A percentile compares a stretch with the other conserved stretches of the same genome.
Conservation (phyloP, 2,329 filamentous ascomycete species). For the Verticillium dahliae region DNA sequence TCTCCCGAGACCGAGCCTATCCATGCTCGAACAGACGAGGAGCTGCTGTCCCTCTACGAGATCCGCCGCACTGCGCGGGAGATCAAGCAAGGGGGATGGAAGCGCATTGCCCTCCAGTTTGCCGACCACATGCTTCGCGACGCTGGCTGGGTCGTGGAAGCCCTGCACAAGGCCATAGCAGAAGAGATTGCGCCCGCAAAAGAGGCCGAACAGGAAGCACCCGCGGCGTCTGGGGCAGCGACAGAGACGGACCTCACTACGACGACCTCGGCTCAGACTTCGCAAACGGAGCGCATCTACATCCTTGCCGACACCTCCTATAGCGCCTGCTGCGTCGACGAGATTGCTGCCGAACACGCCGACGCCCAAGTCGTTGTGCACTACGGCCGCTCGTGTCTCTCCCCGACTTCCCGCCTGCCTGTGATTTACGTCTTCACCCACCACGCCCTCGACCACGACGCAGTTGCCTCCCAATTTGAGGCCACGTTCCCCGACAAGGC, state of each 20-base stretch:
- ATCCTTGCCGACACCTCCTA: constrained; percentile 95
- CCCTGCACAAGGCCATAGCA: constrained; percentile 37
- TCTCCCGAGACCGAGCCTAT: constrained; percentile 20
- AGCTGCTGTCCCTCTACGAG: constrained; percentile 75
- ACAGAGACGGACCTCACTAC: constrained; percentile 1
- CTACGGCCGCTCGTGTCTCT: constrained; percentile 88
- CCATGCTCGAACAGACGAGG: constrained; percentile 49
- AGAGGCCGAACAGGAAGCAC: neutral
- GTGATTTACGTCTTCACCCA: constrained; percentile 88
- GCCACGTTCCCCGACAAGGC: constrained; percentile 58
- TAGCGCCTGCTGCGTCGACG: constrained; percentile 93
- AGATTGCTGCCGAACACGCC: constrained; percentile 91
- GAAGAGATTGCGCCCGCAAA: constrained; percentile 6
- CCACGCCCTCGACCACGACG: constrained; percentile 57
- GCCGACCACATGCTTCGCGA: constrained; percentile 88
- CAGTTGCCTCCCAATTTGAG: constrained; percentile 52
- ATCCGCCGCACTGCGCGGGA: constrained; percentile 72
- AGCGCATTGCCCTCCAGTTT: constrained; percentile 84
- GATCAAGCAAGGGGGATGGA: constrained; percentile 66
- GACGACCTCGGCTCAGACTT: neutral
- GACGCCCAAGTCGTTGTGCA: constrained; percentile 88
- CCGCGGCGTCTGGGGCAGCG: neutral
- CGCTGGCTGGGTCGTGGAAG: constrained; percentile 70
- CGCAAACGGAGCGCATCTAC: constrained; percentile 47
- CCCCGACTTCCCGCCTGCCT: constrained; percentile 78